Evolutionary conservation across 148 eudicot genomes (phyloP).

Genomic region (Rhododendron ferrugineum): DNA sequence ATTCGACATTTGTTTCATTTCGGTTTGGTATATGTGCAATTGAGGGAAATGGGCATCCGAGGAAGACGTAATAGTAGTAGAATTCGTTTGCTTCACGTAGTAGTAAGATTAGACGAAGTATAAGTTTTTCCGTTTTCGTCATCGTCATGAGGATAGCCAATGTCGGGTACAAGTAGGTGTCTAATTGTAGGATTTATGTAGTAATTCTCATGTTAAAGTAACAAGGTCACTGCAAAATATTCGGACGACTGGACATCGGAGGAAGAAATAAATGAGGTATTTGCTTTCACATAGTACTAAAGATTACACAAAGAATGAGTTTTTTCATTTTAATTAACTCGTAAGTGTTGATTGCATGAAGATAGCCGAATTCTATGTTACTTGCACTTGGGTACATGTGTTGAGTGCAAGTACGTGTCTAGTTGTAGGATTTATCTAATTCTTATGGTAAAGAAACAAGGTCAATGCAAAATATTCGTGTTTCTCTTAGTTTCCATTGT

Average conservation of each 20-base stretch:
- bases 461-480: neutral
- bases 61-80: neutral
- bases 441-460: neutral
- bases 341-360: neutral
- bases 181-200: neutral
- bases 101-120: neutral
- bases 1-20: neutral
- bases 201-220: neutral
- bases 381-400: neutral
- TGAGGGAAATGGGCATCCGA: neutral
- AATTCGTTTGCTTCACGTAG: neutral
- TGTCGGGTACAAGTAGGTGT: neutral
- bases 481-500: neutral
- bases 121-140: neutral
- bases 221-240: neutral
- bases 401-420: neutral
- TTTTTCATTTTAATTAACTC: neutral
- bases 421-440: neutral
- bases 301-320: too few relatives aligned
- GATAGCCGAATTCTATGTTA: neutral
- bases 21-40: neutral
- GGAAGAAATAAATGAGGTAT: neutral
- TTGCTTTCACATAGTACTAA: neutral
- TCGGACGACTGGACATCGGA: neutral
- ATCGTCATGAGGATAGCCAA: neutral